Evolutionary conservation across 1,139 yeast species (phyloP).

Genomic region (Suhomyces yuchorum): DNA sequence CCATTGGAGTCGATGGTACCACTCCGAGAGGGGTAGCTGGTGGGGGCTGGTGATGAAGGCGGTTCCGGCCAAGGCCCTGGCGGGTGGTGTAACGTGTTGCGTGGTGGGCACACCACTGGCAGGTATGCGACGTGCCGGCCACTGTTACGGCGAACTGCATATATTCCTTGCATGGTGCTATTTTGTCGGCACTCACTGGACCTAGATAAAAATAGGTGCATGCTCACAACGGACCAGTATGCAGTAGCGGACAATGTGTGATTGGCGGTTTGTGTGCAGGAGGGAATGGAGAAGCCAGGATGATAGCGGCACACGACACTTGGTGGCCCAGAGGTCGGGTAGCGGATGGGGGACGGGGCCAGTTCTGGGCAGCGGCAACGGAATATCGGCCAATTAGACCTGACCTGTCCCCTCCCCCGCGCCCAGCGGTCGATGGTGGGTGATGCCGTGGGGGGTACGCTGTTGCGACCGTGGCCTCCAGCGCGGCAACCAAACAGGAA

Average conservation of each 20-base stretch:
- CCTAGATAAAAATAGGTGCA: background rate
- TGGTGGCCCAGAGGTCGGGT: too few relatives aligned
- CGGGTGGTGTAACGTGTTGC: background rate
- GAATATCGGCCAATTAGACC: too few relatives aligned
- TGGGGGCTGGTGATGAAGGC: background rate
- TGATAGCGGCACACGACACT: too few relatives aligned
- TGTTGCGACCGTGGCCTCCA: background rate
- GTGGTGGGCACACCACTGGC: background rate
- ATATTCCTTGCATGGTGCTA: conserved; percentile 1
- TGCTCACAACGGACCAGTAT: background rate
- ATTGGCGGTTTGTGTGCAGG: background rate
- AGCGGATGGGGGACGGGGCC: too few relatives aligned
- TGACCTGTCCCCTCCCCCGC: too few relatives aligned
- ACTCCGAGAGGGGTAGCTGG: background rate
- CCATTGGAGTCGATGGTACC: background rate
- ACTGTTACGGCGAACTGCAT: background rate
- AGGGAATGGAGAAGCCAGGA: too few relatives aligned
- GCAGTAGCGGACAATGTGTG: background rate
- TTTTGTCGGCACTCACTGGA: background rate
- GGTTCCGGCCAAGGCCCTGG: background rate
- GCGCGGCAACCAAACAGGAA: background rate
- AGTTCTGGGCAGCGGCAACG: too few relatives aligned
- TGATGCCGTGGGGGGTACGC: background rate
- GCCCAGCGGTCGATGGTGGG: too few relatives aligned
- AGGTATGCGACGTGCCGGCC: background rate